A percentile compares a stretch with the other conserved stretches of the same genome.
phyloP scores from a whole-genome alignment of 176 grass and related monocot genomes.

The Lolium rigidum region DNA sequence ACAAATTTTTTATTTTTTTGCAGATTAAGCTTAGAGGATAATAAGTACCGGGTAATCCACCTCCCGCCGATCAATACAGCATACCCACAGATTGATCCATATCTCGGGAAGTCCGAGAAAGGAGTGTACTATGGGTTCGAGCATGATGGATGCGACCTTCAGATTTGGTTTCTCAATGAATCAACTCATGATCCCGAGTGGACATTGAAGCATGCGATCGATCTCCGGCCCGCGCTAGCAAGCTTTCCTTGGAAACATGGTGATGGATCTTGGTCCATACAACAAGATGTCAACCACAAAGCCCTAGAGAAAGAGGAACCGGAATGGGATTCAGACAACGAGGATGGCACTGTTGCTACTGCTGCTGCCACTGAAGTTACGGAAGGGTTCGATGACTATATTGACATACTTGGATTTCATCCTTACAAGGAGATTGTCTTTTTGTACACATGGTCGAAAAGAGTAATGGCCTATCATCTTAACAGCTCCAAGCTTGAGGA shows the following conservation, averaged over 20 bases:
- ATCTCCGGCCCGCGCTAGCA: background rate
- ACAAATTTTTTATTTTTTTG: background rate
- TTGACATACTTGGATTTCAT: background rate
- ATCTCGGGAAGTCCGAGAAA: background rate
- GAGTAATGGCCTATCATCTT: constrained; percentile 7
- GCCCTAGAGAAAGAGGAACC: background rate
- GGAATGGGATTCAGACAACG: background rate
- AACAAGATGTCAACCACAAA: background rate
- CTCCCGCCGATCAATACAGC: background rate
- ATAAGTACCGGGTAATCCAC: background rate
- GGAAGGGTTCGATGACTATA: background rate
- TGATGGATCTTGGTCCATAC: background rate
- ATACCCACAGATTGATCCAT: background rate
- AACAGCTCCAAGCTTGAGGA: background rate
- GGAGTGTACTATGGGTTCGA: background rate
- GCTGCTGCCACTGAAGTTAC: background rate
- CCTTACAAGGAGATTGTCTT: constrained; percentile 10
- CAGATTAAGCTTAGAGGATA: constrained; percentile 4
- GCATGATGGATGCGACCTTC: background rate
- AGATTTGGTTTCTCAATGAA: constrained; percentile 6
- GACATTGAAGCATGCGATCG: background rate
- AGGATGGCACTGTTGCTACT: background rate
- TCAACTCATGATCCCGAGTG: background rate
- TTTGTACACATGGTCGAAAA: background rate
- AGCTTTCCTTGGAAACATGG: background rate